Percentiles rank a stretch among this genome's conserved stretches.
phyloP scores from a whole-genome alignment of 768 basidiomycete genomes.

The Termitomyces sp. region DNA sequence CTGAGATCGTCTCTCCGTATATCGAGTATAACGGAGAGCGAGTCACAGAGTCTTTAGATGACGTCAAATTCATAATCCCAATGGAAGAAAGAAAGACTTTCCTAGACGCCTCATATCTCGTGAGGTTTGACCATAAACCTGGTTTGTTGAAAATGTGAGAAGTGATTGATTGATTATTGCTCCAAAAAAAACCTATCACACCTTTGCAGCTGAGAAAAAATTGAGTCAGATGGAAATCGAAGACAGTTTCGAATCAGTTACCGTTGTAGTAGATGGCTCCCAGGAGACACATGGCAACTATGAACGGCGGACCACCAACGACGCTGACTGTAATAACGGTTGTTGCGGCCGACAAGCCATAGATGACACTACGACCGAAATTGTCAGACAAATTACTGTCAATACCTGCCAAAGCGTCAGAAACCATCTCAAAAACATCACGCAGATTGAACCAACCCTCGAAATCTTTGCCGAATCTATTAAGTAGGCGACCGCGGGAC shows the following conservation, averaged over 20 bases:
- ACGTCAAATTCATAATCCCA: background rate
- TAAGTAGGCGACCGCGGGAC: slow-evolving; percentile 76
- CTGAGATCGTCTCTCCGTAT: slow-evolving; percentile 39
- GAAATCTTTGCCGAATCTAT: slow-evolving; percentile 88
- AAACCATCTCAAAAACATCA: background rate
- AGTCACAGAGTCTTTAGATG: slow-evolving; percentile 25
- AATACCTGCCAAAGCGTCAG: slow-evolving; percentile 42
- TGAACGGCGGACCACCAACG: slow-evolving; percentile 75
- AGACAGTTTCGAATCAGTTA: slow-evolving; percentile 21
- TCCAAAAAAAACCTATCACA: slow-evolving; percentile 11
- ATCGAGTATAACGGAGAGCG: slow-evolving; percentile 38
- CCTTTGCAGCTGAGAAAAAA: slow-evolving; percentile 28
- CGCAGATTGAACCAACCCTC: slow-evolving; percentile 44
- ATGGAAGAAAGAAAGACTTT: slow-evolving; percentile 20
- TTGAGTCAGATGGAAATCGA: background rate
- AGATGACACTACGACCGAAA: slow-evolving; percentile 74
- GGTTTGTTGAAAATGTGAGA: background rate
- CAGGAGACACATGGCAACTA: slow-evolving; percentile 51
- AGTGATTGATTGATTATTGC: background rate
- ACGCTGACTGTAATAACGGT: slow-evolving; percentile 71
- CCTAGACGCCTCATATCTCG: slow-evolving; percentile 80
- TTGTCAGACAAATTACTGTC: slow-evolving; percentile 82
- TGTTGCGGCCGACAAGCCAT: slow-evolving; percentile 62
- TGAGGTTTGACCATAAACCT: slow-evolving; percentile 69
- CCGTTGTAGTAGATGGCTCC: slow-evolving; percentile 68